Conservation (phyloP, 148 eudicot species). For the Camellia lanceoleosa region DNA sequence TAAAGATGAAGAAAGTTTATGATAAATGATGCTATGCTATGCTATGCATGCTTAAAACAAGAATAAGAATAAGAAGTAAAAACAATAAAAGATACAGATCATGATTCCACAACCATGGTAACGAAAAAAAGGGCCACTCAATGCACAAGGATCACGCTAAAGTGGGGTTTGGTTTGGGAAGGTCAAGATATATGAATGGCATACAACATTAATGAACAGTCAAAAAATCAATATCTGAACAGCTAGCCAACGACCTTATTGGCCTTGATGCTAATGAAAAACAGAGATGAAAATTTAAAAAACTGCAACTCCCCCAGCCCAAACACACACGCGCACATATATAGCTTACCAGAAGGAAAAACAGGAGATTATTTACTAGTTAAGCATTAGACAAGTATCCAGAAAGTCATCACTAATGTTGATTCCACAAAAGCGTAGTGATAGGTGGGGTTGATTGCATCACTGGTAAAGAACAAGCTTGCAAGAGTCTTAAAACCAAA, state of each 20-base stretch:
- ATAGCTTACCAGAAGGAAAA: background rate
- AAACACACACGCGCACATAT: background rate
- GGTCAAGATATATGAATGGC: too few relatives aligned
- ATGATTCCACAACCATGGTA: too few relatives aligned
- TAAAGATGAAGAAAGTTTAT: too few relatives aligned
- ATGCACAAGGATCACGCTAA: too few relatives aligned
- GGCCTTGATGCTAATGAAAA: background rate
- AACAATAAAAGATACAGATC: too few relatives aligned
- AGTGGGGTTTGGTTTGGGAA: too few relatives aligned
- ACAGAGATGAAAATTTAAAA: background rate
- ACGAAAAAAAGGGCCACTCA: too few relatives aligned
- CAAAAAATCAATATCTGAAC: too few relatives aligned
- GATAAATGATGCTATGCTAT: too few relatives aligned
- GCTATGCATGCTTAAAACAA: too few relatives aligned
- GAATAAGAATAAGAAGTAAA: too few relatives aligned
- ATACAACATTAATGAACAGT: background rate
- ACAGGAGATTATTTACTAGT: background rate
- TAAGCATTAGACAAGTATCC: background rate
- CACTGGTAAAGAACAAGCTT: too few relatives aligned
- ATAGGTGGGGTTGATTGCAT: background rate
- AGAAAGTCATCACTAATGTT: background rate
- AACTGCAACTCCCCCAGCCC: background rate
- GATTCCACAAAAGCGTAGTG: background rate
- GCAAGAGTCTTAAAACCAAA: background rate
- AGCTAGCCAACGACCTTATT: background rate